Percentiles rank a stretch among this genome's conserved stretches.
phyloP scores from a whole-genome alignment of 768 basidiomycete species.

The Amanita rubescens region DNA sequence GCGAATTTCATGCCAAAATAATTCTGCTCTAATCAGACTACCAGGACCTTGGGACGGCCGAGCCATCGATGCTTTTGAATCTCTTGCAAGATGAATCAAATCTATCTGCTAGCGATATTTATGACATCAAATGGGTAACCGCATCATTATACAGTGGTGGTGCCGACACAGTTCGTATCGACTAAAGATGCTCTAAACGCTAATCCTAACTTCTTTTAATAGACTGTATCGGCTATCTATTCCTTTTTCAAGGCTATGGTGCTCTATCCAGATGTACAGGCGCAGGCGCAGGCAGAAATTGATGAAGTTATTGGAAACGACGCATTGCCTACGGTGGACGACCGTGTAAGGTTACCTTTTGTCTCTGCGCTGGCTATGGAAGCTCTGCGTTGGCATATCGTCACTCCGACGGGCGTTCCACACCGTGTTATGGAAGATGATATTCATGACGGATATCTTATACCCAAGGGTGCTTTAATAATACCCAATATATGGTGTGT shows the following conservation, averaged over 20 bases:
- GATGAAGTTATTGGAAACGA: constrained; percentile 33
- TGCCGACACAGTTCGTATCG: constrained; percentile 21
- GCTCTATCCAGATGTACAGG: constrained; percentile 29
- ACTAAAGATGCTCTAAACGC: constrained; percentile 1
- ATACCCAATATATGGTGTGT: constrained; percentile 27
- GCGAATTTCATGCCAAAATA: background rate
- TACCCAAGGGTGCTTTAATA: constrained; percentile 34
- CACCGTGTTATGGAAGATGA: constrained; percentile 37
- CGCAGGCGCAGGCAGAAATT: constrained; percentile 36
- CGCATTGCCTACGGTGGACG: constrained; percentile 31
- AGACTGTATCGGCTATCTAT: constrained; percentile 33
- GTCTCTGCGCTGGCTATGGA: constrained; percentile 32
- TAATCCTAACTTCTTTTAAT: background rate
- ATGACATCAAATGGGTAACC: constrained; percentile 35
- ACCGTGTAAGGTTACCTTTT: constrained; percentile 34
- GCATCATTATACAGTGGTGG: constrained; percentile 44
- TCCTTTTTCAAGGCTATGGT: constrained; percentile 34
- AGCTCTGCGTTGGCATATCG: constrained; percentile 28
- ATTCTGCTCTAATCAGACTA: background rate
- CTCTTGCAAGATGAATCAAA: constrained; percentile 22
- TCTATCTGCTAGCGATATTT: constrained; percentile 24
- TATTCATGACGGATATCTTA: constrained; percentile 34
- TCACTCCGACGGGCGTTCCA: constrained; percentile 25
- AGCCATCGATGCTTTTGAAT: constrained; percentile 27
- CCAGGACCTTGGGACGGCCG: constrained; percentile 23